Percentiles rank a stretch among this genome's conserved stretches.
phyloP scores from a whole-genome alignment of 495 filamentous ascomycete species.

The Aspergillus nanangensis region DNA sequence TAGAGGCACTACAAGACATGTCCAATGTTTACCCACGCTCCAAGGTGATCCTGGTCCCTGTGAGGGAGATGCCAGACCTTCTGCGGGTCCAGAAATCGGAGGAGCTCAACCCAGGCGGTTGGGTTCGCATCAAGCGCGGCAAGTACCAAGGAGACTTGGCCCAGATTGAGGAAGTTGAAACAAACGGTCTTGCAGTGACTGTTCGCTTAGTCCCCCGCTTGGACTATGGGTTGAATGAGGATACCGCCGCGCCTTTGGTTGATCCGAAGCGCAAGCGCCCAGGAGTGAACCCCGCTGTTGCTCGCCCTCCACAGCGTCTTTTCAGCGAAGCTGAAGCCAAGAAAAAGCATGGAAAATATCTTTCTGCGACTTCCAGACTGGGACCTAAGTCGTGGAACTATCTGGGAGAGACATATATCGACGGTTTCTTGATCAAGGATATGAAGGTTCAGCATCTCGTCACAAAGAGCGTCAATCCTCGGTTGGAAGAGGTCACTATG shows the following conservation, averaged over 20 bases:
- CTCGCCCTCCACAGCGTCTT: slow-evolving; percentile 79
- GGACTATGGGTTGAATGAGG: slow-evolving; percentile 86
- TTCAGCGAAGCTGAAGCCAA: slow-evolving; percentile 94
- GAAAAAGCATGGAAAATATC: slow-evolving; percentile 73
- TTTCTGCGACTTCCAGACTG: slow-evolving; percentile 49
- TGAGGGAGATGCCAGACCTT: slow-evolving; percentile 96
- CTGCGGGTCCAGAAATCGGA: slow-evolving; percentile 83
- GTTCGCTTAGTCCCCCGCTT: slow-evolving; percentile 84
- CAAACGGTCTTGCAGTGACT: slow-evolving; percentile 83
- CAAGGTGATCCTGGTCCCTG: slow-evolving; percentile 82
- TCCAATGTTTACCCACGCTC: slow-evolving; percentile 79
- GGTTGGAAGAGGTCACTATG: slow-evolving; percentile 88
- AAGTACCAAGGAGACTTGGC: slow-evolving; percentile 89
- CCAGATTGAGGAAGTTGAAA: slow-evolving; percentile 88
- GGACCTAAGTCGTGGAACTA: slow-evolving; percentile 77
- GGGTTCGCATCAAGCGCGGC: slow-evolving; percentile 82
- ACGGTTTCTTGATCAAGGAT: slow-evolving; percentile 91
- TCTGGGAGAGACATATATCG: slow-evolving; percentile 79
- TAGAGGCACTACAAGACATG: slow-evolving; percentile 74
- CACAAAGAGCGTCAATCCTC: slow-evolving; percentile 86
- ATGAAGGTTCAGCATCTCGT: slow-evolving; percentile 81
- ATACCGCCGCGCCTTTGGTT: slow-evolving; percentile 51
- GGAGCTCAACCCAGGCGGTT: slow-evolving; percentile 80
- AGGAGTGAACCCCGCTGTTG: slow-evolving; percentile 39
- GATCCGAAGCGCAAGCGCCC: slow-evolving; percentile 75